phyloP scores from a whole-genome alignment of 2,329 filamentous ascomycete genomes.

The Leptographium wingfieldii region DNA sequence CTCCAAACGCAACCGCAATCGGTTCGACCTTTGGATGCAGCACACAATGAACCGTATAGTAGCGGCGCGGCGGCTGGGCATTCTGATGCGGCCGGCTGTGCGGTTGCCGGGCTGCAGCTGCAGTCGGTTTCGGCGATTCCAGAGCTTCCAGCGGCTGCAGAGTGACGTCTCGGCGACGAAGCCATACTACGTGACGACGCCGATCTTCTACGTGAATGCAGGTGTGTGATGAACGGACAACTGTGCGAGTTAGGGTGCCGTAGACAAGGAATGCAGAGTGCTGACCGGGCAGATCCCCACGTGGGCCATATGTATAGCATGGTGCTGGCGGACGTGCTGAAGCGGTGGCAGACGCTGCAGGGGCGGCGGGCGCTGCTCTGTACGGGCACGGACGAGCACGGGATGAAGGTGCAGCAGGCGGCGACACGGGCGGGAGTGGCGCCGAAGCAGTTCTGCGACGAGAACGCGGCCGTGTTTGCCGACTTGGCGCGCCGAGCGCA shows the following conservation, averaged over 20 bases:
- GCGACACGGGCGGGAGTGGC: constrained; percentile 57
- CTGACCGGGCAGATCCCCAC: constrained; percentile 56
- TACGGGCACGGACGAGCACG: constrained; percentile 95
- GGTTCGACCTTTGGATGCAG: not conserved
- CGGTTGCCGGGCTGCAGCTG: not conserved
- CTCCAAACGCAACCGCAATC: not conserved
- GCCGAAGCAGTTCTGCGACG: constrained; percentile 79
- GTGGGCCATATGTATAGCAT: constrained; percentile 91
- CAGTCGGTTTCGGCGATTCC: not conserved
- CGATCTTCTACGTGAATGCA: constrained; percentile 98
- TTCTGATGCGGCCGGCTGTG: not conserved
- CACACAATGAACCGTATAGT: not conserved
- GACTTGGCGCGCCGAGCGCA: constrained; percentile 57
- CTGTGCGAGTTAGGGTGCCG: too few species aligned
- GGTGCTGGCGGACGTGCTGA: constrained; percentile 80
- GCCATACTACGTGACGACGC: constrained; percentile 89
- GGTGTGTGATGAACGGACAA: constrained; percentile 33
- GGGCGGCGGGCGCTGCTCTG: constrained; percentile 51
- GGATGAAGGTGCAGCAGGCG: constrained; percentile 90
- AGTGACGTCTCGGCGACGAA: constrained; percentile 33
- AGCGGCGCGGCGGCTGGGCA: not conserved
- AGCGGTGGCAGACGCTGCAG: constrained; percentile 75
- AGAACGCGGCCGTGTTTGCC: constrained; percentile 67
- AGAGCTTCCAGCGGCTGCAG: not conserved
- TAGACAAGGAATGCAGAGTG: not conserved